Evolutionary conservation across 768 basidiomycete species (phyloP), one percentile per base, ranked within the genome.

Genomic region (Russula sp.): DNA sequence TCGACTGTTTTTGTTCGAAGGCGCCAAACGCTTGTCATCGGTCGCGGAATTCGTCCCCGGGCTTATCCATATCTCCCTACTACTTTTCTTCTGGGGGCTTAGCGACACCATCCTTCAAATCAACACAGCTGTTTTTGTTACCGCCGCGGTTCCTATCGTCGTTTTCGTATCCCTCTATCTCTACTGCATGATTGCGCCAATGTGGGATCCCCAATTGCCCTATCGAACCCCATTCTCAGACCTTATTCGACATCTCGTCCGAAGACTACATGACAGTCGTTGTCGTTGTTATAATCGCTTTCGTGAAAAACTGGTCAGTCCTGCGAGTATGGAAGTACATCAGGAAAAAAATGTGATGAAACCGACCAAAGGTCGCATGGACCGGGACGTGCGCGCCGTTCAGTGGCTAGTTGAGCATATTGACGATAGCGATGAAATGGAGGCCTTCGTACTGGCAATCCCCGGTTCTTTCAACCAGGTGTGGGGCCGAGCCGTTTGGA

Each of bases 11-110:
- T 57, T 61, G 14, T 65, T 76, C 63, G 73, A 76, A 44, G 79
- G 79, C n/a, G 66, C 81, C 38, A 72, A 75, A 20, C 69, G 65
- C 50, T 83, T 83, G 72, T 69, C 75, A 14, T 69, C 73, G 2
- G 69, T 83, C 10, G 78, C 81, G 1, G 76, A 78, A 40, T 66
- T 73, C 14, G 78, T 83, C 34, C 81, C 2, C 14, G 72, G 77
- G n/a, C 75, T 83, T 18, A 75, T 84, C 22, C 82, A 83, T 61
- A 69, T 79, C 8, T 80, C 81, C 1, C 73, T 38, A 5, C 4
- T 38, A 38, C 38, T 38, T 16, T 38, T 38, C 38, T 7, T 38
- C 38, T 38, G 38, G 36, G 79, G 80, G 32, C 74, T 84, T 26
- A 70, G 81, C 38, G 75, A 77, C 22, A 79, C 82, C 66, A 71